These are phyloP conservation scores for Alternaria ventricosa DNA, from an alignment of 2,329 filamentous ascomycete genomes.

Conservation along the genomic window DNA sequence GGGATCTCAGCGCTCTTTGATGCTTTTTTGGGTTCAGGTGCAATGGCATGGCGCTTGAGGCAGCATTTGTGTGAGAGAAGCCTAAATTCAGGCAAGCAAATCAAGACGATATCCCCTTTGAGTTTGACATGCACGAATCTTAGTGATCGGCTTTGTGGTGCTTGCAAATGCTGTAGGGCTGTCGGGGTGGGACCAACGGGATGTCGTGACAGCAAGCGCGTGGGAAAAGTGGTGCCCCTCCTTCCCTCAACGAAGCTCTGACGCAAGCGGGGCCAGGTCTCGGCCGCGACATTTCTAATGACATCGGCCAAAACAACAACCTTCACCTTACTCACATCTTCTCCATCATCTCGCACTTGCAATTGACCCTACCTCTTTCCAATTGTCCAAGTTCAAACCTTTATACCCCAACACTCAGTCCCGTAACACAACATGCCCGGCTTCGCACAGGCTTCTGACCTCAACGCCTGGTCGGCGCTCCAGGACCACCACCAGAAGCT, in stretches of 20 bases:
- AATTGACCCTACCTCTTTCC: constrained; percentile 16
- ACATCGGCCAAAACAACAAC: constrained; percentile 15
- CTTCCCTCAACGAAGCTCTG: constrained; percentile 25
- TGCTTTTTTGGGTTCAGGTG: constrained; percentile 37
- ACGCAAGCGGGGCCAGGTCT: constrained; percentile 31
- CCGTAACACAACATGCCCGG: constrained; percentile 56
- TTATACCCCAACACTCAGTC: constrained; percentile 26
- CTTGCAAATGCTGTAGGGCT: background rate
- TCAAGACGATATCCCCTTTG: constrained; percentile 41
- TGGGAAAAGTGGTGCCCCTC: constrained; percentile 24
- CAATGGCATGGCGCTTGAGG: constrained; percentile 43
- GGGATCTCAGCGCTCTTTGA: constrained; percentile 33
- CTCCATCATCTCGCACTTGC: constrained; percentile 18
- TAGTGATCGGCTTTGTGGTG: constrained; percentile 35
- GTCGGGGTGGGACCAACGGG: constrained; percentile 31
- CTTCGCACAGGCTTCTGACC: constrained; percentile 84
- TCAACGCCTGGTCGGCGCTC: constrained; percentile 87
- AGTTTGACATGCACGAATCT: constrained; percentile 17
- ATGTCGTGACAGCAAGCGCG: constrained; percentile 17
- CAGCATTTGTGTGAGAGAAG: constrained; percentile 43
- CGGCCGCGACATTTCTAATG: constrained; percentile 24
- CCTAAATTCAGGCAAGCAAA: constrained; percentile 41
- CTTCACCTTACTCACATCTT: constrained; percentile 17
- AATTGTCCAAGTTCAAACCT: constrained; percentile 12
- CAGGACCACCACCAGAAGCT: constrained; percentile 87